phyloP scores from a whole-genome alignment of 176 grass and related monocot genomes.

The Guadua angustifolia region DNA sequence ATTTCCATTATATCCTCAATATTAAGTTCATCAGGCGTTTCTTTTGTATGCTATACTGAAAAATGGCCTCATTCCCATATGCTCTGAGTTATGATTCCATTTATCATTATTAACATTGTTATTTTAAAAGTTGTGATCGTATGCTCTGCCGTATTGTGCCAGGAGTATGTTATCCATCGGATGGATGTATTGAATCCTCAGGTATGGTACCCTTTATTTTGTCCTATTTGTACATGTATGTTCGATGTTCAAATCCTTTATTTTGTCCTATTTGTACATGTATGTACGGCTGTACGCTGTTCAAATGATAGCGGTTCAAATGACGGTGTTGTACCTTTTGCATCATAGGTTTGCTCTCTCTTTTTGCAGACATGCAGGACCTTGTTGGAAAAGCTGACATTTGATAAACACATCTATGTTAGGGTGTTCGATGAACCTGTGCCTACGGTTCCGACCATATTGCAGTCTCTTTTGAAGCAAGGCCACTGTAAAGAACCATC shows the following conservation, averaged over 20 bases:
- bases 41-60: slow-evolving; percentile 26
- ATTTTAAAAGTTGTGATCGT: neutral
- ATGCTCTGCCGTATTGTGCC: slow-evolving; percentile 35
- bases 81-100: slow-evolving; percentile 4
- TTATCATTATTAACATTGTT: neutral
- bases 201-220: slow-evolving; percentile 46
- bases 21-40: neutral
- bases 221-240: neutral
- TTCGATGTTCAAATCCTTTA: neutral
- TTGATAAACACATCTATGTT: slow-evolving; percentile 61
- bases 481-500: slow-evolving; percentile 21
- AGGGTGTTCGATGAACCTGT: slow-evolving; percentile 51
- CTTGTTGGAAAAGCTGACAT: slow-evolving; percentile 63
- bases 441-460: slow-evolving; percentile 56
- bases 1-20: neutral
- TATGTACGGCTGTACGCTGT: too few relatives aligned
- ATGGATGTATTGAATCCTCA: slow-evolving; percentile 95
- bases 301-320: neutral
- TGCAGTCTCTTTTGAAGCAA: slow-evolving; percentile 52
- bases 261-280: too few relatives aligned
- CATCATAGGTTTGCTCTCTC: slow-evolving; percentile 1
- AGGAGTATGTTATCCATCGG: slow-evolving; percentile 79
- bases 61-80: neutral
- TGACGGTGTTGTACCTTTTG: neutral
- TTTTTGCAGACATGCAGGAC: slow-evolving; percentile 76